Percentiles rank a stretch among this genome's conserved stretches.
These are phyloP conservation scores for Marasmius fiardii DNA, from an alignment of 1,284 basidiomycete species.

Conservation along the genomic window DNA sequence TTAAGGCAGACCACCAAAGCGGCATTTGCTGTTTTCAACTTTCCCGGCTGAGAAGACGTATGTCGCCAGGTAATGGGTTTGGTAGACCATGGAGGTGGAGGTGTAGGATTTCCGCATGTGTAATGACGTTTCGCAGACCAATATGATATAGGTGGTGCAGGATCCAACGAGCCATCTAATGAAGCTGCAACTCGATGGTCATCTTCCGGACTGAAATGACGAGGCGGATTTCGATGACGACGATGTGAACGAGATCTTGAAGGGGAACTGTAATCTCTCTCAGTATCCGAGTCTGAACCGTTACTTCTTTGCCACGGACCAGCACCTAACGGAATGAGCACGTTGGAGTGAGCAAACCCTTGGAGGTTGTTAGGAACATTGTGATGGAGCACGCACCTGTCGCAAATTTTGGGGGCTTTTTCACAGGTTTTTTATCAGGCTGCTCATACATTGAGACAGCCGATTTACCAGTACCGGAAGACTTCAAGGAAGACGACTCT, in stretches of 20 bases:
- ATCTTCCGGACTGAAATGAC: slow-evolving; percentile 6
- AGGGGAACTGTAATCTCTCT: slow-evolving; percentile 6
- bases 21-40: slow-evolving; percentile 89
- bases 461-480: neutral
- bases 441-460: slow-evolving; percentile 9
- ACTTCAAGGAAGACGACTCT: neutral
- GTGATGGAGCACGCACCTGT: slow-evolving; percentile 3
- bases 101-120: slow-evolving; percentile 82
- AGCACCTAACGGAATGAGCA: slow-evolving; percentile 5
- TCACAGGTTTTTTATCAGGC: slow-evolving; percentile 3
- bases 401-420: slow-evolving; percentile 9
- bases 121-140: slow-evolving; percentile 86
- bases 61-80: slow-evolving; percentile 73
- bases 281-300: slow-evolving; percentile 13
- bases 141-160: slow-evolving; percentile 63
- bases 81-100: slow-evolving; percentile 58
- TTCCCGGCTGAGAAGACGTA: slow-evolving; percentile 63
- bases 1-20: slow-evolving; percentile 96
- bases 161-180: slow-evolving; percentile 41
- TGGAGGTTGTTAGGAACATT: neutral
- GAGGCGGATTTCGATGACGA: slow-evolving; percentile 1
- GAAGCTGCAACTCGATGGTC: slow-evolving; percentile 13
- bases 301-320: slow-evolving; percentile 10
- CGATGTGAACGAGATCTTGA: slow-evolving; percentile 11
- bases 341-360: neutral